phyloP scores from a whole-genome alignment of 2,329 filamentous ascomycete species.

The Fusarium longipes region DNA sequence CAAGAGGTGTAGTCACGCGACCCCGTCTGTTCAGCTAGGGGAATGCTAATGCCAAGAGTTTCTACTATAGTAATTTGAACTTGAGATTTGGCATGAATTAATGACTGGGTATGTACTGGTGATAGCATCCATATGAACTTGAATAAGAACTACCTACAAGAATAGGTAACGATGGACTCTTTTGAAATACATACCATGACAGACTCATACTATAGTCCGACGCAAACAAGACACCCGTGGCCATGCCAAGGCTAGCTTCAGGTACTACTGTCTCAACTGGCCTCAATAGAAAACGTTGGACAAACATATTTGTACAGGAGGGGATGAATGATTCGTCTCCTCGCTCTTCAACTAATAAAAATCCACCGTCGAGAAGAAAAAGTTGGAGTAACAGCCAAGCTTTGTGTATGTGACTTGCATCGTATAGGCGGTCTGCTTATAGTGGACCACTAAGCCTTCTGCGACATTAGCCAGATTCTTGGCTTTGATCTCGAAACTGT shows the following conservation, averaged over 20 bases:
- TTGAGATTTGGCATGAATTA: not conserved
- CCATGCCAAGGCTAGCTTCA: not conserved
- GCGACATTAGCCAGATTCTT: constrained; percentile 31
- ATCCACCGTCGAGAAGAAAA: not conserved
- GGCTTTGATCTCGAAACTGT: constrained; percentile 21
- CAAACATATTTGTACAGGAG: constrained; percentile 6
- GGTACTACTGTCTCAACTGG: not conserved
- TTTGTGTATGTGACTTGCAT: constrained; percentile 10
- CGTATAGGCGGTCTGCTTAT: constrained; percentile 28
- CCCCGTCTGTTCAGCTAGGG: not conserved
- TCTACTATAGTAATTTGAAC: not conserved
- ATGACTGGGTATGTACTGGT: not conserved
- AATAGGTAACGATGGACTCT: not conserved
- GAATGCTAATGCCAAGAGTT: not conserved
- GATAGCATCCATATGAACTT: not conserved
- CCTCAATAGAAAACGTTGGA: not conserved
- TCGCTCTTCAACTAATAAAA: constrained; percentile 8
- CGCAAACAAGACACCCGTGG: not conserved
- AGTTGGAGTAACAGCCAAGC: constrained; percentile 12
- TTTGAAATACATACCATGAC: not conserved
- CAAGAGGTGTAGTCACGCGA: not conserved
- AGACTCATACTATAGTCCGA: constrained; percentile 5
- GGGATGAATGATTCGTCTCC: not conserved
- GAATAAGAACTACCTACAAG: not conserved
- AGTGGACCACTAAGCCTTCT: constrained; percentile 23